phyloP scores from a whole-genome alignment of 73 alveolate genomes.

The Symbiodinium pilosum region DNA sequence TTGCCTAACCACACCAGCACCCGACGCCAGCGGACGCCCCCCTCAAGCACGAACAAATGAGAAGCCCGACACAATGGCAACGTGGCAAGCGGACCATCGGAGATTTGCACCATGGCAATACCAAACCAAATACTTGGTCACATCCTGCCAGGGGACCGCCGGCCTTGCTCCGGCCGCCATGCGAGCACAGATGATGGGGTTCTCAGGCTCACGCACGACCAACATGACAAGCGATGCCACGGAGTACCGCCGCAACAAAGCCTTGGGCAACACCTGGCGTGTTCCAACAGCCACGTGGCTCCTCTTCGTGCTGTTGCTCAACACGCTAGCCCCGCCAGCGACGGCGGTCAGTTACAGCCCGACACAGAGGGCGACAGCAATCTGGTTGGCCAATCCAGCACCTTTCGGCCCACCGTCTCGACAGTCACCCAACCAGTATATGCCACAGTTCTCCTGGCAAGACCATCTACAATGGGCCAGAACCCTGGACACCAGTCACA shows the following conservation, averaged over 20 bases:
- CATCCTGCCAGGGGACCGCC: not conserved
- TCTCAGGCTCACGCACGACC: not conserved
- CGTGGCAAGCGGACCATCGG: too few species aligned
- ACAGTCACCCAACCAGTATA: not conserved
- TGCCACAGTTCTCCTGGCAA: not conserved
- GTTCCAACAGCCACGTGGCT: not conserved
- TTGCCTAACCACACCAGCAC: constrained; percentile 26
- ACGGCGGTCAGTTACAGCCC: not conserved
- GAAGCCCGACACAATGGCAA: too few species aligned
- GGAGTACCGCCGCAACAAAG: not conserved
- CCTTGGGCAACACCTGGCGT: not conserved
- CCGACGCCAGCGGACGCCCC: not conserved
- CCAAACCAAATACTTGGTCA: not conserved
- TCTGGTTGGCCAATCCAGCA: not conserved
- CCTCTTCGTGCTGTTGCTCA: not conserved
- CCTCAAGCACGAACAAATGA: not conserved
- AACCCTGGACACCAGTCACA: not conserved
- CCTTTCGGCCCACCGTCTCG: not conserved
- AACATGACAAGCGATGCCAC: not conserved
- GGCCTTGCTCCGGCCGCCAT: not conserved
- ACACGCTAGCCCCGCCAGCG: not conserved
- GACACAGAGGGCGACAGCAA: not conserved
- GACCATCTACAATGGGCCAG: not conserved
- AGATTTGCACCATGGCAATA: constrained; percentile 41
- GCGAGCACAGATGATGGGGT: not conserved